A percentile compares a stretch with the other conserved stretches of the same genome.
Evolutionary conservation across 2,329 filamentous ascomycete species (phyloP).

Genomic region (Fusarium nodosum): DNA sequence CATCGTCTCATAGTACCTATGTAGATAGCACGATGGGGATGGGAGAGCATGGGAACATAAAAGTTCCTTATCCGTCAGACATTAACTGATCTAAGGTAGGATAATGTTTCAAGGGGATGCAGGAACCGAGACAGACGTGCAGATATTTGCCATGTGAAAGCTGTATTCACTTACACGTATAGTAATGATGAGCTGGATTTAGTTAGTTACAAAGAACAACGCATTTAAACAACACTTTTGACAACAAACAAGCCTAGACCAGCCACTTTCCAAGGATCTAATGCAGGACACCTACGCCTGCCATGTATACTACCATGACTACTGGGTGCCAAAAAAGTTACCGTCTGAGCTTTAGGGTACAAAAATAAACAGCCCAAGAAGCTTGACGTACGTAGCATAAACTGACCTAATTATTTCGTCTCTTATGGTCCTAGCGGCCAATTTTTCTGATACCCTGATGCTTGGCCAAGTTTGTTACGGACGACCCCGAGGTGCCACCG

Average conservation of each 20-base stretch:
- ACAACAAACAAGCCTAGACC: slow-evolving; percentile 37
- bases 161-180: neutral
- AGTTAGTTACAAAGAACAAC: neutral
- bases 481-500: slow-evolving; percentile 27
- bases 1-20: slow-evolving; percentile 23
- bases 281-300: slow-evolving; percentile 26
- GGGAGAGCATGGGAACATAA: neutral
- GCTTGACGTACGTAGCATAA: too few species aligned
- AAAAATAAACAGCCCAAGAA: too few species aligned
- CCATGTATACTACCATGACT: neutral
- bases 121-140: slow-evolving; percentile 29
- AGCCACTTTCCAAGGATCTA: slow-evolving; percentile 39
- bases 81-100: neutral
- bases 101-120: slow-evolving; percentile 5
- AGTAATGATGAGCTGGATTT: neutral
- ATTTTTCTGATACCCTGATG: too few species aligned
- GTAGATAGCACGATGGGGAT: slow-evolving; percentile 16
- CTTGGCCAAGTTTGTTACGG: slow-evolving; percentile 2
- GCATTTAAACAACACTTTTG: neutral
- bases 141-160: neutral
- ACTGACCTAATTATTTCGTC: too few species aligned
- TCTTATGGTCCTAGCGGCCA: too few species aligned
- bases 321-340: too few species aligned
- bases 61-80: neutral
- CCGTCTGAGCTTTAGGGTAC: too few species aligned